Base-by-base conservation (phyloP, 225 moss, liverwort and hornwort genomes). In the Pleurozium schreberi region DNA sequence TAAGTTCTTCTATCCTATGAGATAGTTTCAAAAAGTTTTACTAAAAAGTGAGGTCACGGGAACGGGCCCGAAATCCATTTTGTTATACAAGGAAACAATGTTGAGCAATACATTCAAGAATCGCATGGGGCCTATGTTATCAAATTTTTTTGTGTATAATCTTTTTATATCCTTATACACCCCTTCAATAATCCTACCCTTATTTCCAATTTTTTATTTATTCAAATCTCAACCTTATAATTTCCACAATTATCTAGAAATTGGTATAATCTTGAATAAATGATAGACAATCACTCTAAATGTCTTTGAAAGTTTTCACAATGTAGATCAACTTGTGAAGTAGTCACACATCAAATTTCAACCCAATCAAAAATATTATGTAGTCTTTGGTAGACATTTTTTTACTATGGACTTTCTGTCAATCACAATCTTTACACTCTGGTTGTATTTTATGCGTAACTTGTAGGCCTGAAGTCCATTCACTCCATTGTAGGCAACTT, bases 281-380 rank as follows among this genome's bases (percentile, higher is more conserved):
- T 36, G 5, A 14, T 22, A 76, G 2, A 52, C 0, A 22, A 3
- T 5, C 22, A 19, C 10, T 74, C 2, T 2, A 34, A 34, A 76
- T 52, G 2, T 34, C 21, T 52, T 76, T 3, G 14, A 76, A 34
- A 2, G 34, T 36, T 22, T 34, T 1, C 0, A 22, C 0, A 49
- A 22, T 76, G 8, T 36, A 22, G 3, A 76, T 36, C 14, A 52
- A 52, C 5, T 36, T 76, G 14, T 22, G 13, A 36, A 36, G 5
- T 20, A 52, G 1, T 36, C 8, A 14, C 11, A 34, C 8, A 13
- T 52, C 34, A 34, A 47, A 8, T 22, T 34, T 52, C 14, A 34
- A 52, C 8, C 0, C 0, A 0, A 13, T 50, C 0, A 21, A 52
- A 36, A 5, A 34, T 23, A 36, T 0, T 76, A 1, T 76, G 1